A percentile compares a stretch with the other conserved stretches of the same genome.
These are phyloP conservation scores for Skeletonema grethae DNA, from an alignment of 108 stramenopile species.

Conservation along the genomic window DNA sequence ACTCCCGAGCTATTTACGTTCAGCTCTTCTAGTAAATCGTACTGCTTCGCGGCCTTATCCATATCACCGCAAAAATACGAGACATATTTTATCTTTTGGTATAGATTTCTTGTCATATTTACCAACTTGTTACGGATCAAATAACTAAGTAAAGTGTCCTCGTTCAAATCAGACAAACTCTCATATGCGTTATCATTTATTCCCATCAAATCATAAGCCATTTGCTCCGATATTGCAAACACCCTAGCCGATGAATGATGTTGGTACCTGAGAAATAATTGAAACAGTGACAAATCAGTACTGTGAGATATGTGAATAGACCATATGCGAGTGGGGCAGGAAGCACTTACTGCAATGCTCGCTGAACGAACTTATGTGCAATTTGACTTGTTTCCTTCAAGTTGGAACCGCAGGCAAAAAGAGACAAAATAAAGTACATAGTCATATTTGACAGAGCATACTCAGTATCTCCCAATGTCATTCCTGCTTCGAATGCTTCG, in stretches of 20 bases:
- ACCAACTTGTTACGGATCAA: not conserved
- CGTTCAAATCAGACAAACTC: not conserved
- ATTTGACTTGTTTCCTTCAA: constrained; percentile 2
- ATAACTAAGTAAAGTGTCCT: not conserved
- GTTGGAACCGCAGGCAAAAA: constrained; percentile 28
- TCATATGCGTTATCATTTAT: not conserved
- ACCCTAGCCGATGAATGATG: not conserved
- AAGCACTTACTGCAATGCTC: not conserved
- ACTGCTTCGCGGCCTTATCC: not conserved
- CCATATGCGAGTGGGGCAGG: not conserved
- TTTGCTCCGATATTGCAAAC: not conserved
- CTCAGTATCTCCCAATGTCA: constrained; percentile 24
- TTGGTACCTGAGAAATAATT: not conserved
- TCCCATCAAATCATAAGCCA: not conserved
- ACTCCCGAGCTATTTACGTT: not conserved
- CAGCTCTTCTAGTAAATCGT: not conserved
- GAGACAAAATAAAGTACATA: constrained; percentile 8
- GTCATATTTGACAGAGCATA: constrained; percentile 23
- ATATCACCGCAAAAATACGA: not conserved
- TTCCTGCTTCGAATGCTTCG: constrained; percentile 27
- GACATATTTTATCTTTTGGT: constrained; percentile 2
- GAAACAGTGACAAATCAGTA: not conserved
- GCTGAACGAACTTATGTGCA: not conserved
- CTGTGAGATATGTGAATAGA: not conserved
- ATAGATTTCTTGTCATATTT: not conserved